Evolutionary conservation across 495 filamentous ascomycete genomes (phyloP).

Genomic region (Talaromyces ruber): DNA sequence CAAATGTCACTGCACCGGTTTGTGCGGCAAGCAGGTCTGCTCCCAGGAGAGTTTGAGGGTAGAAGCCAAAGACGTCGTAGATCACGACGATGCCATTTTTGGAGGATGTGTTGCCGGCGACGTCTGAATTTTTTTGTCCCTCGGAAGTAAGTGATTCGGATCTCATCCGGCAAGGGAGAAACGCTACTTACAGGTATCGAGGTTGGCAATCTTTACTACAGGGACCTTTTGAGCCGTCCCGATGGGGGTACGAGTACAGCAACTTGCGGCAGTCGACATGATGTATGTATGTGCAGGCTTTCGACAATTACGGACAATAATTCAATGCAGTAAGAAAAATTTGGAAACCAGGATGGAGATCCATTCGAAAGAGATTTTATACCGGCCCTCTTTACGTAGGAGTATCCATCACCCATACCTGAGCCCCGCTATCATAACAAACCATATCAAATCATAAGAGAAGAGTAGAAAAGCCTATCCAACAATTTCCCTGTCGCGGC

Average conservation of each 20-base stretch:
- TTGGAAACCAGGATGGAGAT: not conserved
- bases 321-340: not conserved
- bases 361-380: not conserved
- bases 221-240: not conserved
- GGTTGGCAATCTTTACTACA: constrained; percentile 45
- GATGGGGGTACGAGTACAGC: constrained; percentile 8
- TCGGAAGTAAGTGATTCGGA: not conserved
- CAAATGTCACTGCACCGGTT: constrained; percentile 27
- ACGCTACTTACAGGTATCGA: constrained; percentile 55
- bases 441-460: not conserved
- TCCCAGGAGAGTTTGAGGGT: constrained; percentile 43
- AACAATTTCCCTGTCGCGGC: not conserved
- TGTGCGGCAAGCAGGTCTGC: constrained; percentile 41
- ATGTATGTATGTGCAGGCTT: not conserved
- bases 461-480: not conserved
- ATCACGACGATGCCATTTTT: constrained; percentile 35
- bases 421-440: not conserved
- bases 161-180: not conserved
- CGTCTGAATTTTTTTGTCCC: constrained; percentile 29
- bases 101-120: constrained; percentile 28
- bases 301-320: not conserved
- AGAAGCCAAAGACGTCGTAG: constrained; percentile 49
- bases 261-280: constrained; percentile 2
- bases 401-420: not conserved
- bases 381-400: not conserved